Base-by-base conservation (phyloP, 495 filamentous ascomycete genomes). In the Aspergillus baeticus region DNA sequence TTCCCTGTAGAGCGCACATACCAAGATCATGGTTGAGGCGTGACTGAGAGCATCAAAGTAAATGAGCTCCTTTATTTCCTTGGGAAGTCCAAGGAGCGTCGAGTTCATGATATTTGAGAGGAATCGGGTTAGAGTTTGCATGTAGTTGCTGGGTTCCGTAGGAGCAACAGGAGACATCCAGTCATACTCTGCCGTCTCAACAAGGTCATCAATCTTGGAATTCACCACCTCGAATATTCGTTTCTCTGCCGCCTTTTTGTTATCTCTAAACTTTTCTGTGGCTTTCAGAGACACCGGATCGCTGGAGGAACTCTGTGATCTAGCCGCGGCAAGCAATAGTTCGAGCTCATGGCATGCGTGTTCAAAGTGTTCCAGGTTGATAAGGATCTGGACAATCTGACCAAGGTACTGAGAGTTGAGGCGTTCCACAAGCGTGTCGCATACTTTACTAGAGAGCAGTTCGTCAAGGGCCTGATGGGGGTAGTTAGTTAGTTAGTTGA, bases 211-310 rank as follows among this genome's bases (percentile, higher is more conserved):
- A 60, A 99, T 97, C 70, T 99, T 99, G 42, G 90, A 95, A 70
- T 98, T 97, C 42, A 99, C 94, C 0, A 99, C 81, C 72, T 98
- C 95, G 66, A 99, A 99, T 47, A 99, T 96, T 14, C 94, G 88
- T 70, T 97, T 96, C 63, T 96, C 92, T 7, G 94, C 94, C 1
- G 89, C 91, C 74, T 96, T 96, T 73, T 96, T 96, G 64, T 96
- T 91, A 55, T 79, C 86, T 43, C 83, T 81, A 67, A 99, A 99
- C 52, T 88, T 81, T 61, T 89, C 86, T 0, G 93, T 97, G 2
- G 94, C 93, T 37, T 77, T 80, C 1, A 99, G 76, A 8, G 82
- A 80, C 15, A 97, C 81, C 2, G 87, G 84, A 5, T 86, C 88
- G 20, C 90, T 86, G 0, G 88, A 88, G 21, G 75, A 74, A 18